Evolutionary conservation across 305 asterid species (phyloP).

Genomic region (Lippia alba): DNA sequence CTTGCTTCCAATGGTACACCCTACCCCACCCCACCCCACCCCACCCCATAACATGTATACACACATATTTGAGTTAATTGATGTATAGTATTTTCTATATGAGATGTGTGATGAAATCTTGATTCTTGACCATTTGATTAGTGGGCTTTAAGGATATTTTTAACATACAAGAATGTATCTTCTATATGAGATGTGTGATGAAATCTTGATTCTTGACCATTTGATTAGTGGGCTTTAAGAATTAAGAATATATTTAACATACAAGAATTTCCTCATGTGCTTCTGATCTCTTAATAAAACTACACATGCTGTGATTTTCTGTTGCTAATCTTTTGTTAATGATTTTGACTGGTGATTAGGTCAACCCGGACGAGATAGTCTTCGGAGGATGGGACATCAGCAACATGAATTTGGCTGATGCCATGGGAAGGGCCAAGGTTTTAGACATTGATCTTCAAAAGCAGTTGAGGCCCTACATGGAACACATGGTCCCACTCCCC

Average conservation of each 20-base stretch:
- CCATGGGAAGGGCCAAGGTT: constrained; percentile 94
- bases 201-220: no score
- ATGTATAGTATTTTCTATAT: no score
- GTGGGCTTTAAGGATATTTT: no score
- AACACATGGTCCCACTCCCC: constrained; percentile 96
- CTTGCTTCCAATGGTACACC: constrained; percentile 86
- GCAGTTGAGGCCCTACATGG: constrained; percentile 97
- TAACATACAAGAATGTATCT: no score
- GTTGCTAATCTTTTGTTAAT: constrained; percentile 17
- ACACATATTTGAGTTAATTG: no score
- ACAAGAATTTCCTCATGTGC: not conserved
- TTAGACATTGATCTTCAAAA: constrained; percentile 91
- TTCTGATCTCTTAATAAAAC: not conserved
- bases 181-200: no score
- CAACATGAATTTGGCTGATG: constrained; percentile 90
- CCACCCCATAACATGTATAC: not conserved
- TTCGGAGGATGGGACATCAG: constrained; percentile 99
- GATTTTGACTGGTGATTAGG: constrained; percentile 62
- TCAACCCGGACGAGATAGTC: constrained; percentile 83
- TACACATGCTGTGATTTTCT: not conserved
- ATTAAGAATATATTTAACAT: no score
- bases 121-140: no score
- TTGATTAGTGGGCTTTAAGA: no score
- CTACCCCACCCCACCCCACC: not conserved
- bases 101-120: no score